Evolutionary conservation across 768 basidiomycete genomes (phyloP), one percentile per base, ranked within the genome.

Genomic region (Galerina marginata): DNA sequence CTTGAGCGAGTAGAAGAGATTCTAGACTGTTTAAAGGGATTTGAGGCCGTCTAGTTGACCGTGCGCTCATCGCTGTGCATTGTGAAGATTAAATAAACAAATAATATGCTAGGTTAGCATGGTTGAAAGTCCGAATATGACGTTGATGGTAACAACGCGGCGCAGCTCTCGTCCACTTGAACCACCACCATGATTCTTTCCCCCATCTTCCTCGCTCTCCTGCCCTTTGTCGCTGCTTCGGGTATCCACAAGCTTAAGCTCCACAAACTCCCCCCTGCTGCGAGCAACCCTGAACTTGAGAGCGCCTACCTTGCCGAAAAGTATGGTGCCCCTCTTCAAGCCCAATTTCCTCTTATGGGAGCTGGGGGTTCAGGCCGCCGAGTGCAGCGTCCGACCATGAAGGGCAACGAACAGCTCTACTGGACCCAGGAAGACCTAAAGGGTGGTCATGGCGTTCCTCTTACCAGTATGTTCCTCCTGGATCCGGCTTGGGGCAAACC

Each of bases 251-350:
- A 86, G 71, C 85, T 97, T 73, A 95, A 95, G 75, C 88, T 98
- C 33, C 86, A 94, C 77, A 97, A 97, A 79, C 71, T 96, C 1
- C 83, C 90, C 15, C 79, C 82, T 43, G 79, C 79, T n/a, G 74
- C 78, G 12, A 83, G 79, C 69, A 88, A 88, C 59, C 86, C 90
- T 20, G 72, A 81, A 25, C 79, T 93, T 49, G 90, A 93, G 77
- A 85, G 86, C 46, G 91, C 90, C 20, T 94, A 92, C 73, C 90
- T 99, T 58, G 88, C 90, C n/a, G 86, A 94, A 83, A 99, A 99
- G 82, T 97, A 99, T 83, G 88, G 92, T 54, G 84, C 79, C 54
- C 69, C 77, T 39, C 69, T 72, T 26, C 67, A 69, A 47, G 74
- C 71, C 33, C 81, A 83, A 69, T 66, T 83, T 52, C 91, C 91